Percentiles rank a stretch among this genome's conserved stretches.
Evolutionary conservation across 768 basidiomycete genomes (phyloP).

Genomic region (Pleurotus platypus): DNA sequence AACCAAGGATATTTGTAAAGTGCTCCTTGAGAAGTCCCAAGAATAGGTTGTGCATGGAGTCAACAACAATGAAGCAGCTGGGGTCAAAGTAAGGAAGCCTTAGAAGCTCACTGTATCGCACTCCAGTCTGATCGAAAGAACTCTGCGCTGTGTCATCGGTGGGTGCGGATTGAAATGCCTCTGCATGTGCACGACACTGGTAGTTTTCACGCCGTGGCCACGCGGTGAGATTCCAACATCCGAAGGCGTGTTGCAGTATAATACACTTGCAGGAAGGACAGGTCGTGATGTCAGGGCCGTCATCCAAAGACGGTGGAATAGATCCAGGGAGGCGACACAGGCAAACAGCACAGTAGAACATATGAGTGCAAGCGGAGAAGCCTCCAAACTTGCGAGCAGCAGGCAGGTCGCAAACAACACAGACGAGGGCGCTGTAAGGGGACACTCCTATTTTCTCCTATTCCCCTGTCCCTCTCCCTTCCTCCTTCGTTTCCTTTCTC

Average conservation of each 20-base stretch:
- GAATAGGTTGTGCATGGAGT: constrained; percentile 12
- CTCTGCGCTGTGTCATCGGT: constrained; percentile 9
- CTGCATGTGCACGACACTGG: constrained; percentile 6
- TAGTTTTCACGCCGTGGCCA: constrained; percentile 14
- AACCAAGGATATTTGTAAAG: constrained; percentile 3
- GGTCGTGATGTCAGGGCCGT: neutral
- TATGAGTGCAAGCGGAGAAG: constrained; percentile 12
- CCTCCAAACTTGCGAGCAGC: constrained; percentile 22
- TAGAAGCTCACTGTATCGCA: constrained; percentile 8
- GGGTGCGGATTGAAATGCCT: constrained; percentile 13
- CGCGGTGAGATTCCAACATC: constrained; percentile 8
- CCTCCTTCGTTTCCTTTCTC: too few relatives aligned
- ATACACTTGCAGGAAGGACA: neutral
- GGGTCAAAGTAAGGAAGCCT: constrained; percentile 22
- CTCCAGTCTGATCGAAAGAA: neutral
- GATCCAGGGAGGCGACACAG: neutral
- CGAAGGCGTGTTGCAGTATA: neutral
- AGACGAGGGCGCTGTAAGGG: constrained; percentile 17
- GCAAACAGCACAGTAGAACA: constrained; percentile 17
- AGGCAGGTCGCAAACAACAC: constrained; percentile 30
- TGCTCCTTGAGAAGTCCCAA: neutral
- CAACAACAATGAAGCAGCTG: constrained; percentile 12
- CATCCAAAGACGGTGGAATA: neutral
- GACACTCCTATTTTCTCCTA: too few relatives aligned
- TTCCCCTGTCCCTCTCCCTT: too few relatives aligned